Evolutionary conservation across 192 early-diverging fungal species (phyloP).

Genomic region (Coemansia erecta): DNA sequence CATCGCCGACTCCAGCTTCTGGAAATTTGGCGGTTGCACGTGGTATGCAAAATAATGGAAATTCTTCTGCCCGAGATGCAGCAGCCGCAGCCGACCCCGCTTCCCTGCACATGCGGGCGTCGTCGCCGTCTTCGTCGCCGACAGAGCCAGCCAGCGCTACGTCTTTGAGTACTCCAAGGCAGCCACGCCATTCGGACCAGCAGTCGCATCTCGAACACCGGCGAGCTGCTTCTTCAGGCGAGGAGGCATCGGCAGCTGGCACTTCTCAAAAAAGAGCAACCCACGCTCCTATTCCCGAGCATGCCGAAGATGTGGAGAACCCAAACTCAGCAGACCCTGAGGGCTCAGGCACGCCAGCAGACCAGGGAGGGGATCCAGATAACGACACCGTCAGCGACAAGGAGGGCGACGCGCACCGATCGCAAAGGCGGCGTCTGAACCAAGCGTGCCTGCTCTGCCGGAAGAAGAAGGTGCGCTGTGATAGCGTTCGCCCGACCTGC

Average conservation of each 20-base stretch:
- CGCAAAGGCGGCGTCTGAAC: slow-evolving; percentile 50
- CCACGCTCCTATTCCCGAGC: too few relatives aligned
- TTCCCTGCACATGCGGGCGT: too few relatives aligned
- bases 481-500: slow-evolving; percentile 48
- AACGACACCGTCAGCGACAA: slow-evolving; percentile 5
- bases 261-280: background rate
- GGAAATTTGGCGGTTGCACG: background rate
- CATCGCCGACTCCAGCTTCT: slow-evolving; percentile 17
- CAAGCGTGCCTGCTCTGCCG: slow-evolving; percentile 52
- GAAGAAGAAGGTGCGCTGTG: slow-evolving; percentile 53
- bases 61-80: too few relatives aligned
- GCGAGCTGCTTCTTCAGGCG: slow-evolving; percentile 2
- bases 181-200: background rate
- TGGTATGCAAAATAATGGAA: background rate
- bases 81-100: too few relatives aligned
- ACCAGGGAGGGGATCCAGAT: slow-evolving; percentile 4
- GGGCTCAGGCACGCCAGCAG: slow-evolving; percentile 10
- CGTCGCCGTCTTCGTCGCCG: too few relatives aligned
- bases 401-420: slow-evolving; percentile 13
- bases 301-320: background rate
- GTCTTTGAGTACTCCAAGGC: too few relatives aligned
- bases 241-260: background rate
- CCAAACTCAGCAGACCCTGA: background rate
- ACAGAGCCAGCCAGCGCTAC: too few relatives aligned
- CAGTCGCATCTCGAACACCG: background rate